Evolutionary conservation across 805 yeast species (phyloP), one percentile per base, ranked within the genome.

Genomic region (Brettanomyces sp.): DNA sequence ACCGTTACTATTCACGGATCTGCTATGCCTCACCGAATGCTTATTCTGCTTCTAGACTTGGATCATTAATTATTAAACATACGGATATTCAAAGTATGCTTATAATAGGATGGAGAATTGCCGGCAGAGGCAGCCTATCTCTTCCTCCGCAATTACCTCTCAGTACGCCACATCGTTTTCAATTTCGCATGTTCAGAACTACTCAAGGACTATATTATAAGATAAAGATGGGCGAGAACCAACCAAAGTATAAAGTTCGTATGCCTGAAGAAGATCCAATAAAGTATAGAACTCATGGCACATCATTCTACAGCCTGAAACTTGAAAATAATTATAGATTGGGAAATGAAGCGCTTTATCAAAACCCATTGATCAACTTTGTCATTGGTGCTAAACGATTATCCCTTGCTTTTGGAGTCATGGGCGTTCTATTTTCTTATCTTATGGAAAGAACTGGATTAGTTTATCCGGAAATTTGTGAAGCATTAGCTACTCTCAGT

Each of bases 361-460:
- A 70, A 43, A 78, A 84, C 0, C 87, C 89, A 0, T 69, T 80
- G 3, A 68, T 77, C 6, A 73, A 75, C 41, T 79, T 80, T 47
- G 78, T 82, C 3, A 76, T 85, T 3, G 69, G 80, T 45, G 66
- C 82, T 40, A 83, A 81, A 54, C 61, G 88, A 50, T 67, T 82
- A 46, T 68, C 85, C 3, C 55, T 83, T 8, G 82, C 84, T 24
- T 75, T 82, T 54, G 77, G 80, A 2, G 71, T 73, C 0, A 58
- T 79, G 28, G 88, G 88, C 0, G 57, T 76, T 4, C 78, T 81
- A 50, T 76, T 82, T 18, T 78, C 82, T n/a, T 78, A 82, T 50
- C 58, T 82, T 41, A 69, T 80, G 57, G 65, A 63, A 41, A 75
- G 74, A 33, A 74, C 84, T 21, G 69, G 74, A 1, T 72, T 79